Evolutionary conservation across 495 filamentous ascomycete species (phyloP), one percentile per base, ranked within the genome.

Genomic region (Arthonia radiata): DNA sequence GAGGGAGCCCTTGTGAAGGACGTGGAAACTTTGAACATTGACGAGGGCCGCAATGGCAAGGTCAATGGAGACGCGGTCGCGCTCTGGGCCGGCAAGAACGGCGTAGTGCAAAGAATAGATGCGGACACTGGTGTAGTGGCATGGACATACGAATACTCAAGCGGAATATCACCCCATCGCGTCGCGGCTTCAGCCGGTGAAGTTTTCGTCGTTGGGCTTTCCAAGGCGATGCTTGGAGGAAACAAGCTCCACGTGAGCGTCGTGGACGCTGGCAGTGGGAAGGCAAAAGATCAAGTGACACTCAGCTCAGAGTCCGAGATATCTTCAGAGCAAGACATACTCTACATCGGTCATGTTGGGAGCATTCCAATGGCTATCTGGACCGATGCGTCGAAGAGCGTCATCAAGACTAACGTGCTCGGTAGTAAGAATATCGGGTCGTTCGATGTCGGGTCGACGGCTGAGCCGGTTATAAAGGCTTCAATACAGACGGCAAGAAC

Each of bases 271-370:
- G 34, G 67, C 14, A 79, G 59, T 4, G 82, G 82, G 7, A 60
- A 53, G 37, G 63, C 67, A 38, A 47, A 54, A 17, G 59, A 71
- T 23, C 67, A 80, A 33, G 50, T 70, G 26, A 53, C 54, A 3
- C 46, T 91, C 28, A 69, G 59, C 28, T 62, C 74, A 4, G 82
- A 89, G 33, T 59, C 47, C 23, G 80, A 90, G 33, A 57, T 90
- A 2, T 49, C 64, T 17, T 50, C 51, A 5, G 52, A 58, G 3
- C 63, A 75, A 15, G 67, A 67, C 25, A 66, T 91, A 24, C 54
- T 83, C 26, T 71, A 75, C 40, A 75, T 82, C 5, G 81, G 79
- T 30, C 65, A 71, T 4, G 86, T 82, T 42, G 71, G 70, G n/a
- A 77, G 70, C 2, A 64, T 71, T 5, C 78, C 81, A 2, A 56